These are phyloP conservation scores for Fusarium siculi DNA, from an alignment of 2,329 filamentous ascomycete species.

Conservation along the genomic window DNA sequence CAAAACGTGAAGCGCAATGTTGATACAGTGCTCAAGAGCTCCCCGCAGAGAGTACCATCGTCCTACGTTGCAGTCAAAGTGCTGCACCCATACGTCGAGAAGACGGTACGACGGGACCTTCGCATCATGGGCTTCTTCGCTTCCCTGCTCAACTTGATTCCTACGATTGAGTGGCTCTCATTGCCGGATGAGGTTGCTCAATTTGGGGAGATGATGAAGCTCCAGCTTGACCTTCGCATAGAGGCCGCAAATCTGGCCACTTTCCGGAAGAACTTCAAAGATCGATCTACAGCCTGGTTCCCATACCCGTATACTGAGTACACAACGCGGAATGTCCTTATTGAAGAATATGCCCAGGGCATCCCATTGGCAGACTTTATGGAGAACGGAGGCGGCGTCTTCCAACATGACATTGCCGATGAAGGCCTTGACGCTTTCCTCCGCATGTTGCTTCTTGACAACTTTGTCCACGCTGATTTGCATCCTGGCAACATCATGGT, in stretches of 20 bases:
- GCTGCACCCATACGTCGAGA: slow-evolving; percentile 89
- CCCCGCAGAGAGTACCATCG: slow-evolving; percentile 85
- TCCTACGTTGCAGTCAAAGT: slow-evolving; percentile 96
- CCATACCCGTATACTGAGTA: slow-evolving; percentile 94
- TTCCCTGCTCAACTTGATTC: slow-evolving; percentile 81
- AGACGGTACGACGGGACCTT: slow-evolving; percentile 88
- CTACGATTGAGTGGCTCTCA: slow-evolving; percentile 97
- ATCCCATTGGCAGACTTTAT: slow-evolving; percentile 92
- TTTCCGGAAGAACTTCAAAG: slow-evolving; percentile 91
- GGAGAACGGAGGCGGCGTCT: slow-evolving; percentile 89
- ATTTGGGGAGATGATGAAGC: slow-evolving; percentile 98
- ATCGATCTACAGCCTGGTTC: slow-evolving; percentile 94
- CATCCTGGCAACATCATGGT: slow-evolving; percentile 99
- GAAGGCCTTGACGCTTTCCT: slow-evolving; percentile 96
- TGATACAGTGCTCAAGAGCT: slow-evolving; percentile 86
- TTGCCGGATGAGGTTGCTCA: slow-evolving; percentile 93
- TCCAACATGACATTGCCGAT: slow-evolving; percentile 92
- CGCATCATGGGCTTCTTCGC: slow-evolving; percentile 96
- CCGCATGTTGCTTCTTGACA: slow-evolving; percentile 96
- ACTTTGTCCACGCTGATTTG: slow-evolving; percentile 95
- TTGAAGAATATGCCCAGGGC: slow-evolving; percentile 96
- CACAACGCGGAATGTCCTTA: slow-evolving; percentile 88
- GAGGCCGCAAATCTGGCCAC: slow-evolving; percentile 89
- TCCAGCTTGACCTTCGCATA: slow-evolving; percentile 95
- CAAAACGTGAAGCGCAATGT: slow-evolving; percentile 83